Evolutionary conservation across 1,284 basidiomycete genomes (phyloP), one percentile per base, ranked within the genome.

Genomic region (Trametes polyzona): DNA sequence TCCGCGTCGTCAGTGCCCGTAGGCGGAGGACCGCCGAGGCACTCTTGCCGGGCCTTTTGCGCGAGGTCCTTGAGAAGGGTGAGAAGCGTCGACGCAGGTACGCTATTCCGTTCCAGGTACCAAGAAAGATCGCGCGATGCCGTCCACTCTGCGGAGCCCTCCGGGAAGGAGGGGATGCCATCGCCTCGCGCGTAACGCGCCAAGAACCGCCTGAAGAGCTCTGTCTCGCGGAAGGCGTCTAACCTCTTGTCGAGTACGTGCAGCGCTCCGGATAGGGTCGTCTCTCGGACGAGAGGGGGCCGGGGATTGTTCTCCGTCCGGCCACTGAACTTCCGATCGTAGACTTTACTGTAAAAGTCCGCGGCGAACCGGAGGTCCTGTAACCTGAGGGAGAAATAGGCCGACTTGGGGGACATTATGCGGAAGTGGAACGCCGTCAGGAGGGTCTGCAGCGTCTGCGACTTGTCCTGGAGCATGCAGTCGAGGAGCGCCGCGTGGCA

Each of bases 401-500:
- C 78, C 4, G 81, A 82, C 30, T 75, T 62, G 0, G 83, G 78
- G 1, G 77, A 74, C 78, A 87, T 83, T 40, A 73, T 76, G 43
- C 90, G 86, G 62, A 85, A 84, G 43, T 78, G 79, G 68, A 84
- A 91, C 16, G 96, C 73, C 0, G 83, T 83, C 1, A 94, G 75
- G 71, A 96, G 92, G 0, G 87, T 79, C 55, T 86, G 82, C 8
- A 95, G 74, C 0, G 92, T 86, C 58, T 86, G 83, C 3, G 88
- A 85, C 69, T 97, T 96, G 76, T 97, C 95, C 69, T 91, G 87
- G 10, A 93, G 78, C 49, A 98, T 87, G 70, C 92, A 91, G 70
- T 98, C 95, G 52, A 96, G 80, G 21, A 96, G 74, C 24, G 86
- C 83, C 0, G 91, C 90, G 61, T 92, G 88, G 58, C 86, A 90